phyloP scores from a whole-genome alignment of 106 monocot species.

The Xerophyta viscosa region DNA sequence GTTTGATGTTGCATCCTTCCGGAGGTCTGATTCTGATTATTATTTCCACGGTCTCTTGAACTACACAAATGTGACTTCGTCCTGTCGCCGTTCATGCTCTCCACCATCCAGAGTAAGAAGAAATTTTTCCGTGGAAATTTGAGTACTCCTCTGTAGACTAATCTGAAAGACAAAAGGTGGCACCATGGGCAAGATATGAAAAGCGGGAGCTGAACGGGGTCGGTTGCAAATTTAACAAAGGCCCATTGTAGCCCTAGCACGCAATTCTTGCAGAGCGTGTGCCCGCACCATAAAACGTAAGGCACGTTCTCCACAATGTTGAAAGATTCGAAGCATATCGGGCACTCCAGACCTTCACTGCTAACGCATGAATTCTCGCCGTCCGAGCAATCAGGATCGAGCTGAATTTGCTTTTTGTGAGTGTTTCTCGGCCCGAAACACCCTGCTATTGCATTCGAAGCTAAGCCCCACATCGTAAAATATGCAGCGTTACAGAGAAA shows the following conservation, averaged over 20 bases:
- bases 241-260: conserved; percentile 12
- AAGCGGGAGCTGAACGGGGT: conserved; percentile 8
- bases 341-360: conserved; percentile 7
- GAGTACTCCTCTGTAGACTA: conserved; percentile 10
- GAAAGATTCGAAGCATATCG: conserved; percentile 18
- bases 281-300: conserved; percentile 19
- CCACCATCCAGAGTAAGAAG: conserved; percentile 24
- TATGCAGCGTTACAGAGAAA: no score
- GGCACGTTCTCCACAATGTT: conserved; percentile 12
- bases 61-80: no score
- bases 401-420: neutral
- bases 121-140: conserved; percentile 17
- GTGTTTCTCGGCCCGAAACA: neutral
- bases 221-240: conserved; percentile 2
- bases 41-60: no score
- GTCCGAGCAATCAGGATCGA: conserved; percentile 5
- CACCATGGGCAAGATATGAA: conserved; percentile 23
- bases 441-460: neutral
- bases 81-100: conserved; percentile 13
- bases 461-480: conserved; percentile 8
- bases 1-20: neutral
- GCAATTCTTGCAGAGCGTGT: conserved; percentile 18
- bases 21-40: neutral
- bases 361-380: conserved; percentile 1
- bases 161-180: conserved; percentile 4